Base-by-base conservation (phyloP, 306 rosid genomes). In the Corylus heterophylla region DNA sequence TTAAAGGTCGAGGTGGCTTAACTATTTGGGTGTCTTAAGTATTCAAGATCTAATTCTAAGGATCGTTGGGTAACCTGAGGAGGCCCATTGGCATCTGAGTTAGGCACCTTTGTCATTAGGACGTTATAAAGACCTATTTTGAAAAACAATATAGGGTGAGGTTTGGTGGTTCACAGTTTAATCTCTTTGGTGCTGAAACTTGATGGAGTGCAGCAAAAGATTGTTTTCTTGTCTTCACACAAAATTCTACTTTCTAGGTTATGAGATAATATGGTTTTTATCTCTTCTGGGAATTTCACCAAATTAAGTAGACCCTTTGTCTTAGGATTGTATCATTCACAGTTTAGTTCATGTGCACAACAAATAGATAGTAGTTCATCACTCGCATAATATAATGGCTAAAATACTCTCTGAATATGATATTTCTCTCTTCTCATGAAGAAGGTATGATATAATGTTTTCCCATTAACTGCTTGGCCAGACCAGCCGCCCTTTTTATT, bases 401-500 rank as follows among this genome's bases (percentile, higher is more conserved):
- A 31, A 31, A 4, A 6, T 5, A 12, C 51, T 7, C 73, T 12
- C 44, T 11, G 7, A 20, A 25, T 27, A 12, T 27, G 25, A 12
- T 63, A 29, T 63, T 31, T 63, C 47, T 16, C 69, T 42, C 22
- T 66, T 66, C 47, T 37, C 10, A 22, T 17, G 11, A 67, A 39
- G 71, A 37, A 67, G 42, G 29, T 17, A 39, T 63, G 47, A 14
- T 14, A 8, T 39, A 9, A 8, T 31, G 18, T 69, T 69, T 61
- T 49, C 75, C 49, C 75, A 61, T 51, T 76, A 74, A 80, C 74
- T 81, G 79, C 73, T 78, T 73, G 85, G 85, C 81, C 87, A 87
- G 78, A 81, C 73, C 84, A 83, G 84, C 49, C 83, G 87, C 88
- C 88, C 76, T 39, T 79, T 81, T 76, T 22, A 22, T 22, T 82